Conservation (phyloP, 2,329 filamentous ascomycete species). For the Ilyonectria sp. region DNA sequence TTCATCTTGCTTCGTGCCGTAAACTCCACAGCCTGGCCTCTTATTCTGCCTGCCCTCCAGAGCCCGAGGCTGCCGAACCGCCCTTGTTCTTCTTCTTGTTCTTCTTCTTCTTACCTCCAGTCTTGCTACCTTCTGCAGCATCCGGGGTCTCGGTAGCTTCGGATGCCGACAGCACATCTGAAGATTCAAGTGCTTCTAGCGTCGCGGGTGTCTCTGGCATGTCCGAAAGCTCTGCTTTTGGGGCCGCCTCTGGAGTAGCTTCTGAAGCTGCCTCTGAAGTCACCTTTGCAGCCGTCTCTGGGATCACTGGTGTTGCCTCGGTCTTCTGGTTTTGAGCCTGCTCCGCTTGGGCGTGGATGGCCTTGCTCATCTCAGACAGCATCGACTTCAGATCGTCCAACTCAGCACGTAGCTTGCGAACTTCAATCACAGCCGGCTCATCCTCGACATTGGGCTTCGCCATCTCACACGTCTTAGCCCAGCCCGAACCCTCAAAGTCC, state of each 20-base stretch:
- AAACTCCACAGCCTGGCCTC: not conserved
- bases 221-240: constrained; percentile 24
- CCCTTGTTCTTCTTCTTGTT: constrained; percentile 48
- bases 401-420: constrained; percentile 71
- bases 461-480: constrained; percentile 84
- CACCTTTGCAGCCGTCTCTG: not conserved
- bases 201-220: constrained; percentile 32
- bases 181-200: constrained; percentile 29
- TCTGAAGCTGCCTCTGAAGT: not conserved
- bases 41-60: constrained; percentile 36
- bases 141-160: constrained; percentile 22
- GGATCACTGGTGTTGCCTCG: not conserved
- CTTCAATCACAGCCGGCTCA: constrained; percentile 82
- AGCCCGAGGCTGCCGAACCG: constrained; percentile 12
- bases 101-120: constrained; percentile 45
- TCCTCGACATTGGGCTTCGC: constrained; percentile 86
- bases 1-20: not conserved
- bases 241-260: not conserved
- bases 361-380: constrained; percentile 54
- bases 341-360: constrained; percentile 35
- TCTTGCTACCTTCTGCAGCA: constrained; percentile 33
- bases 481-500: constrained; percentile 87
- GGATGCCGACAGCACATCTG: constrained; percentile 35
- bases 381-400: constrained; percentile 70
- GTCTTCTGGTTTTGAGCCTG: constrained; percentile 6